Percentiles rank a stretch among this genome's conserved stretches.
phyloP scores from a whole-genome alignment of 768 basidiomycete species.

The Panellus pusillus region DNA sequence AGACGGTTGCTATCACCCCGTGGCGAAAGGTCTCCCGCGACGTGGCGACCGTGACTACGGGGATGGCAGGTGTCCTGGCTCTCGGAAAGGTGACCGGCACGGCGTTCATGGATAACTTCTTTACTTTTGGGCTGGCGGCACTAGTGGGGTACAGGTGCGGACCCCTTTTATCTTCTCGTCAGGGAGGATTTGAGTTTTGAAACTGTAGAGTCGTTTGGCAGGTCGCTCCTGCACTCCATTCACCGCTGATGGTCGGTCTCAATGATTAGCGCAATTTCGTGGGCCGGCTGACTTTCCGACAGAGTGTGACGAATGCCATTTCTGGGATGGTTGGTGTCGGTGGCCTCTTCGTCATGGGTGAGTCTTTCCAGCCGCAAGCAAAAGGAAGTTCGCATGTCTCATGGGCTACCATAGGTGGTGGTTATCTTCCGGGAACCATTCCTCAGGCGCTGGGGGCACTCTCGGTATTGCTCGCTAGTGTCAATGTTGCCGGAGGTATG shows the following conservation, averaged over 20 bases:
- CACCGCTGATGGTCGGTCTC: slow-evolving; percentile 62
- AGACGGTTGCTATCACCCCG: slow-evolving; percentile 70
- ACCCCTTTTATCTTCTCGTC: background rate
- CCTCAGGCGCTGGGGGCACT: slow-evolving; percentile 78
- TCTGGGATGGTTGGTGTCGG: slow-evolving; percentile 75
- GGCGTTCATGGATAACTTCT: slow-evolving; percentile 86
- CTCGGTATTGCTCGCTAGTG: slow-evolving; percentile 83
- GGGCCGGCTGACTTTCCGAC: slow-evolving; percentile 2
- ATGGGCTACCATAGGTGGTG: slow-evolving; percentile 46
- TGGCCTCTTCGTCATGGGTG: slow-evolving; percentile 83
- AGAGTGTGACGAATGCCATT: slow-evolving; percentile 21
- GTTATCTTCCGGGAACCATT: slow-evolving; percentile 77
- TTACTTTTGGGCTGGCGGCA: slow-evolving; percentile 85
- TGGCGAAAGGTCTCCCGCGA: slow-evolving; percentile 82
- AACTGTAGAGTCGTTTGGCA: slow-evolving; percentile 77
- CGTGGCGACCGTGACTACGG: slow-evolving; percentile 70
- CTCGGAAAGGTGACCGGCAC: slow-evolving; percentile 80
- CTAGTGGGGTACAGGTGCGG: slow-evolving; percentile 54
- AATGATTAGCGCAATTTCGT: background rate
- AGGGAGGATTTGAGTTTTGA: background rate
- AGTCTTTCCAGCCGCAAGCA: background rate
- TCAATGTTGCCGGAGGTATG: slow-evolving; percentile 80
- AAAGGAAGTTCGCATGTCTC: too few species aligned
- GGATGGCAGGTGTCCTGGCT: slow-evolving; percentile 71
- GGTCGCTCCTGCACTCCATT: slow-evolving; percentile 84